phyloP scores from a whole-genome alignment of 2,329 filamentous ascomycete species.

The Aspergillus sp. region DNA sequence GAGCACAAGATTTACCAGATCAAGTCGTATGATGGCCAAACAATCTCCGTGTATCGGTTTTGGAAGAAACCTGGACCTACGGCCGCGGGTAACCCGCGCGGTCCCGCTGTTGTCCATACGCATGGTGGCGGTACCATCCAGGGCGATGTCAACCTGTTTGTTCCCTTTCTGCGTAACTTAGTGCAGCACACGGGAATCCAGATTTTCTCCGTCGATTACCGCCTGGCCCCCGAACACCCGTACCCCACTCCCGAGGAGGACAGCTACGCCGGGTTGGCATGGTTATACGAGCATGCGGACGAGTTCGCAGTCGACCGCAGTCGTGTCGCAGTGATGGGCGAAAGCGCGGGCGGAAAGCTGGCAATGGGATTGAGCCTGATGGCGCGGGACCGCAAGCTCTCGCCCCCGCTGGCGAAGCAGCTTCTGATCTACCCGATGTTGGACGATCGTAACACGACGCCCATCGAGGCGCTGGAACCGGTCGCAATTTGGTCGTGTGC shows the following conservation, averaged over 20 bases:
- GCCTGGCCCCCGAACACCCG: slow-evolving; percentile 18
- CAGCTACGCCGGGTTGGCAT: slow-evolving; percentile 26
- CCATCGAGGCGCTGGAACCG: slow-evolving; percentile 25
- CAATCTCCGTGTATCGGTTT: slow-evolving; percentile 14
- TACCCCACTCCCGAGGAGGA: slow-evolving; percentile 18
- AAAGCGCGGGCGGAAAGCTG: slow-evolving; percentile 39
- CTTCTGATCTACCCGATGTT: slow-evolving; percentile 43
- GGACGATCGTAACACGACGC: slow-evolving; percentile 34
- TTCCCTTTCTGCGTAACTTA: slow-evolving; percentile 4
- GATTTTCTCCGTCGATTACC: slow-evolving; percentile 21
- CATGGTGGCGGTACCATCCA: slow-evolving; percentile 21
- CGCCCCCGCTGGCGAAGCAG: slow-evolving; percentile 31
- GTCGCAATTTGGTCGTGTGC: slow-evolving; percentile 30
- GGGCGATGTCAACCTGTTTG: slow-evolving; percentile 10
- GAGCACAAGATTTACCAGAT: slow-evolving; percentile 9
- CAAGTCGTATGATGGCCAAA: slow-evolving; percentile 13
- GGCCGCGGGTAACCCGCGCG: background rate
- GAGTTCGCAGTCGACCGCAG: slow-evolving; percentile 36
- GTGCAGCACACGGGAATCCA: slow-evolving; percentile 13
- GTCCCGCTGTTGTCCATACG: slow-evolving; percentile 14
- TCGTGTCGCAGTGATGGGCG: slow-evolving; percentile 36
- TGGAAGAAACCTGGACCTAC: slow-evolving; percentile 3
- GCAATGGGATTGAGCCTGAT: slow-evolving; percentile 33
- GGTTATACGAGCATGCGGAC: slow-evolving; percentile 29
- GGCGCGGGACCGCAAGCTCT: slow-evolving; percentile 26